These are phyloP conservation scores for Penicillium mononematosum DNA, from an alignment of 495 filamentous ascomycete genomes.

Conservation along the genomic window DNA sequence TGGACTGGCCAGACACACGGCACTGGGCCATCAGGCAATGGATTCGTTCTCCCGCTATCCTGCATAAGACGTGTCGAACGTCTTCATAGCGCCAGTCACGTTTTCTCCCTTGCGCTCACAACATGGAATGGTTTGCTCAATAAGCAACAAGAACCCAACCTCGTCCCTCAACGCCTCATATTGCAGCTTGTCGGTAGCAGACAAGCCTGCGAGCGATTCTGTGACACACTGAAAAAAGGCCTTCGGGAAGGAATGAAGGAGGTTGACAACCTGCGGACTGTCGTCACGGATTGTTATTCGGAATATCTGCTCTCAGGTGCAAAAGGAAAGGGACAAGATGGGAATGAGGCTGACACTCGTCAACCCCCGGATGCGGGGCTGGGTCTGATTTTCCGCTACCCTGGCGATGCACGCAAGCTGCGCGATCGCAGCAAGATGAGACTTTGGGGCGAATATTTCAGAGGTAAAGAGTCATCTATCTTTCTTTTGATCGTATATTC, in stretches of 20 bases:
- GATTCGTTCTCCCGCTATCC: slow-evolving; percentile 93
- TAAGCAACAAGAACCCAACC: slow-evolving; percentile 55
- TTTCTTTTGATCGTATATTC: not conserved
- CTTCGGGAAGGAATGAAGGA: slow-evolving; percentile 81
- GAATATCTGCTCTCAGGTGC: slow-evolving; percentile 75
- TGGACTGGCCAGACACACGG: slow-evolving; percentile 90
- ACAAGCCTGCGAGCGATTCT: slow-evolving; percentile 89
- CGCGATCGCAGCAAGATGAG: slow-evolving; percentile 96
- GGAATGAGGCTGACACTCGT: slow-evolving; percentile 45
- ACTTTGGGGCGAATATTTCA: slow-evolving; percentile 91
- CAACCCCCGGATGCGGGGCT: slow-evolving; percentile 87
- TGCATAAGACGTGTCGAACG: slow-evolving; percentile 89
- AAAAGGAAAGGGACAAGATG: slow-evolving; percentile 37
- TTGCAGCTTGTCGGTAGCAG: slow-evolving; percentile 86
- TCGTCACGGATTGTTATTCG: slow-evolving; percentile 84
- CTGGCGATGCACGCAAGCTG: slow-evolving; percentile 92
- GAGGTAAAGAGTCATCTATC: slow-evolving; percentile 47
- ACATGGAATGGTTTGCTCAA: slow-evolving; percentile 80
- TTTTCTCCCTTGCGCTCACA: slow-evolving; percentile 90
- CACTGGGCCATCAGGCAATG: slow-evolving; percentile 90
- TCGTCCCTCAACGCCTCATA: slow-evolving; percentile 75
- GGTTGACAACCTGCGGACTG: slow-evolving; percentile 73
- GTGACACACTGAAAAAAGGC: slow-evolving; percentile 88
- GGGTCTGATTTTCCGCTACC: slow-evolving; percentile 91
- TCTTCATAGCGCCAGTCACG: slow-evolving; percentile 81